Evolutionary conservation across 805 yeast genomes (phyloP).

Genomic region (Nematodospora valgi): DNA sequence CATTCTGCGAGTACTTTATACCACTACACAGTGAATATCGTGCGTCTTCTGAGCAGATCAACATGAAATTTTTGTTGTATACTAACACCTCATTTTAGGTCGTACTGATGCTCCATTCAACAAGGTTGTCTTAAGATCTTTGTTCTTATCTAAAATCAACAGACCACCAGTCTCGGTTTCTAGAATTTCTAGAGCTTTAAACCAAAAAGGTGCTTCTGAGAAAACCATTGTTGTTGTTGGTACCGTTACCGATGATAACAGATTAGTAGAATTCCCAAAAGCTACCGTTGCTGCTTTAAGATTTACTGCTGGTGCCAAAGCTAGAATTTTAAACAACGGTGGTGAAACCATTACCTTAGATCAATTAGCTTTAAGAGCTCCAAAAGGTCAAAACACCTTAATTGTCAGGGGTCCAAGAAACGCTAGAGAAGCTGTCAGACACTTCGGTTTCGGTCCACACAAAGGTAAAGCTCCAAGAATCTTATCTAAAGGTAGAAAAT

Average conservation of each 20-base stretch:
- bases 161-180: constrained; percentile 99
- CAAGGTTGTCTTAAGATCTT: constrained; percentile 91
- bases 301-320: constrained; percentile 99
- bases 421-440: constrained; percentile 99
- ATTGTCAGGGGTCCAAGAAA: constrained; percentile 98
- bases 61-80: constrained; percentile 13
- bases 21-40: constrained; percentile 14
- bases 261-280: constrained; percentile 93
- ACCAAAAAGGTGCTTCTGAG: constrained; percentile 77
- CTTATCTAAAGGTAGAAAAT: constrained; percentile 96
- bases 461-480: constrained; percentile 99
- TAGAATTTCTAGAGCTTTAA: constrained; percentile 80
- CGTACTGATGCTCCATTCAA: constrained; percentile 99
- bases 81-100: constrained; percentile 52
- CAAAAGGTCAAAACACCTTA: constrained; percentile 99
- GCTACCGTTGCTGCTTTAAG: constrained; percentile 98
- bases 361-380: constrained; percentile 98
- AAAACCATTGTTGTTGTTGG: constrained; percentile 98
- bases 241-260: constrained; percentile 97
- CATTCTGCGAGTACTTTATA: constrained; percentile 38
- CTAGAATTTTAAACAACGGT: constrained; percentile 95
- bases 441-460: constrained; percentile 99
- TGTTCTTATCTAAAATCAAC: constrained; percentile 98
- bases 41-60: constrained; percentile 48
- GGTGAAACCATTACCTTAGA: constrained; percentile 99